These are phyloP conservation scores for Toxicodendron radicans DNA, from an alignment of 345 rosid genomes.

Conservation along the genomic window DNA sequence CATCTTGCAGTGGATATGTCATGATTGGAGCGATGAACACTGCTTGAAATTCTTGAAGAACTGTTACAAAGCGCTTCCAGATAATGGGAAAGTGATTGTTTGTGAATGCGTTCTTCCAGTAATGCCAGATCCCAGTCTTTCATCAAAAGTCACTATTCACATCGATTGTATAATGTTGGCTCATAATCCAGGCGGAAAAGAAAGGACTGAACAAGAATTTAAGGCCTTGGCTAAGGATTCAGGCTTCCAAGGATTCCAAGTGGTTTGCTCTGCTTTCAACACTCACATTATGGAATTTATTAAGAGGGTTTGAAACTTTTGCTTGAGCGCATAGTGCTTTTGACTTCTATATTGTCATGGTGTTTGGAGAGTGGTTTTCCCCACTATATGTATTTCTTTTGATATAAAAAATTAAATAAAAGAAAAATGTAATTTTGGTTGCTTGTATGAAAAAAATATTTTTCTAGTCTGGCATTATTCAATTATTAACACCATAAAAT, in stretches of 20 bases:
- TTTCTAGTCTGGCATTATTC: no score
- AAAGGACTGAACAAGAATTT: slow-evolving; percentile 80
- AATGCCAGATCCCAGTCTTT: slow-evolving; percentile 69
- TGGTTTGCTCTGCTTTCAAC: slow-evolving; percentile 58
- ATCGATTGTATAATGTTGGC: slow-evolving; percentile 89
- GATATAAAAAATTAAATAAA: not conserved
- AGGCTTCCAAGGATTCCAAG: slow-evolving; percentile 73
- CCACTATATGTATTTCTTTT: not conserved
- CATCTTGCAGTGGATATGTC: slow-evolving; percentile 39
- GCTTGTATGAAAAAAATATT: not conserved
- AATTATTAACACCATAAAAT: no score
- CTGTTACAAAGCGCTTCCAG: slow-evolving; percentile 35
- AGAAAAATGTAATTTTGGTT: not conserved
- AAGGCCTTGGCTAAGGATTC: slow-evolving; percentile 69
- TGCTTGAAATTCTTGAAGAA: slow-evolving; percentile 41
- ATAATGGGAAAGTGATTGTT: slow-evolving; percentile 41
- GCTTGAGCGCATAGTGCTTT: not conserved
- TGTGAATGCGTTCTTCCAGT: slow-evolving; percentile 81
- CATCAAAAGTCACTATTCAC: slow-evolving; percentile 64
- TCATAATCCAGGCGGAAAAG: slow-evolving; percentile 94
- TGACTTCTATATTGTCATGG: not conserved
- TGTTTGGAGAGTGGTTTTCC: slow-evolving; percentile 4
- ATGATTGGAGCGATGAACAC: slow-evolving; percentile 47
- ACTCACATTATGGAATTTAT: slow-evolving; percentile 72
- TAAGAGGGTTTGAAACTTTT: slow-evolving; percentile 40